Conservation (phyloP, 2,329 filamentous ascomycete species). For the Trichoderma koningiopsis region DNA sequence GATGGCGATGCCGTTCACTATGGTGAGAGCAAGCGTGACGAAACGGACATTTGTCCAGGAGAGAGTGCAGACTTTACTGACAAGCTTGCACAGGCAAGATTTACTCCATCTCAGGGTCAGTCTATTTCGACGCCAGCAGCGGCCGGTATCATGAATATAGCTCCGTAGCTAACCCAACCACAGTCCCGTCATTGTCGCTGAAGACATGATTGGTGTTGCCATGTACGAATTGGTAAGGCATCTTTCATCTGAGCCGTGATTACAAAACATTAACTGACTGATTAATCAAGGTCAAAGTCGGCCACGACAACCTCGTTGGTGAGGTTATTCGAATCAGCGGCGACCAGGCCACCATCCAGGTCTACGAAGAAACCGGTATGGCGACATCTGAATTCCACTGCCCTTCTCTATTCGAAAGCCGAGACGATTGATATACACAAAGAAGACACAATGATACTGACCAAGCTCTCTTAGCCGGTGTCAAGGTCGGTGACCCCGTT, state of each 20-base stretch:
- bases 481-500: conserved; percentile 94
- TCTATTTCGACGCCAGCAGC: conserved; percentile 29
- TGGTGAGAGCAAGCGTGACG: conserved; percentile 40
- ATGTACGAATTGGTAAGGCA: conserved; percentile 94
- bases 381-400: conserved; percentile 14
- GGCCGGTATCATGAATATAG: not conserved
- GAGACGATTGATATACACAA: not conserved
- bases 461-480: conserved; percentile 66
- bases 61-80: conserved; percentile 30
- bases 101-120: conserved; percentile 64
- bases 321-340: conserved; percentile 97
- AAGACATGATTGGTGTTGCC: conserved; percentile 98
- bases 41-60: not conserved
- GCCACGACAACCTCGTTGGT: conserved; percentile 87
- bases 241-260: not conserved
- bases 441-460: conserved; percentile 8
- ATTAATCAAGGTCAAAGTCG: conserved; percentile 74
- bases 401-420: not conserved
- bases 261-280: conserved; percentile 17
- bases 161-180: conserved; percentile 29
- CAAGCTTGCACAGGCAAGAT: conserved; percentile 54
- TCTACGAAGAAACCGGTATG: conserved; percentile 97
- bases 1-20: conserved; percentile 43
- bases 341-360: conserved; percentile 96
- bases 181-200: conserved; percentile 91